phyloP scores from a whole-genome alignment of 805 yeast species.

The Clavispora vitiphila region DNA sequence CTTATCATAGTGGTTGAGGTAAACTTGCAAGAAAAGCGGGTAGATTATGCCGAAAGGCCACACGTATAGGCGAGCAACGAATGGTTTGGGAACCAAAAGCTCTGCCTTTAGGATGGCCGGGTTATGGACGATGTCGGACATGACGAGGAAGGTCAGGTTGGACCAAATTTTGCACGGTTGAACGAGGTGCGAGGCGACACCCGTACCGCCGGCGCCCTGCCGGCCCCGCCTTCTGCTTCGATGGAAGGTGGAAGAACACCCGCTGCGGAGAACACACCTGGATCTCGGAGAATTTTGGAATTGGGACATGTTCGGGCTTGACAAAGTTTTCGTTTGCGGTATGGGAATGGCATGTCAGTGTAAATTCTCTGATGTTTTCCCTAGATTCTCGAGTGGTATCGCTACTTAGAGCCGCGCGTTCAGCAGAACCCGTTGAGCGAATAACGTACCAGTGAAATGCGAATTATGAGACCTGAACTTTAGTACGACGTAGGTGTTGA shows the following conservation, averaged over 20 bases:
- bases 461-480: too few species aligned
- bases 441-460: too few species aligned
- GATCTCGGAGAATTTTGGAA: neutral
- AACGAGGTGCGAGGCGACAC: neutral
- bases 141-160: slow-evolving; percentile 7
- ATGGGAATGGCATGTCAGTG: too few species aligned
- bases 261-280: neutral
- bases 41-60: slow-evolving; percentile 79
- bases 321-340: too few species aligned
- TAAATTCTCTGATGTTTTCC: too few species aligned
- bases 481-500: too few species aligned
- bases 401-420: neutral
- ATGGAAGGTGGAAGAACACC: neutral
- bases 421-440: neutral
- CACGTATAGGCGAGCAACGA: slow-evolving; percentile 64
- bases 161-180: neutral
- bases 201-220: neutral
- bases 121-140: slow-evolving; percentile 55
- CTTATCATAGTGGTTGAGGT: slow-evolving; percentile 63
- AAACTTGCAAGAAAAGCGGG: slow-evolving; percentile 66
- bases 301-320: too few species aligned
- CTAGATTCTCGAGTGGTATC: too few species aligned
- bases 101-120: slow-evolving; percentile 68
- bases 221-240: neutral
- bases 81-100: slow-evolving; percentile 65